These are phyloP conservation scores for Yamadazyma membranifaciens DNA, from an alignment of 1,139 yeast genomes.

Conservation along the genomic window DNA sequence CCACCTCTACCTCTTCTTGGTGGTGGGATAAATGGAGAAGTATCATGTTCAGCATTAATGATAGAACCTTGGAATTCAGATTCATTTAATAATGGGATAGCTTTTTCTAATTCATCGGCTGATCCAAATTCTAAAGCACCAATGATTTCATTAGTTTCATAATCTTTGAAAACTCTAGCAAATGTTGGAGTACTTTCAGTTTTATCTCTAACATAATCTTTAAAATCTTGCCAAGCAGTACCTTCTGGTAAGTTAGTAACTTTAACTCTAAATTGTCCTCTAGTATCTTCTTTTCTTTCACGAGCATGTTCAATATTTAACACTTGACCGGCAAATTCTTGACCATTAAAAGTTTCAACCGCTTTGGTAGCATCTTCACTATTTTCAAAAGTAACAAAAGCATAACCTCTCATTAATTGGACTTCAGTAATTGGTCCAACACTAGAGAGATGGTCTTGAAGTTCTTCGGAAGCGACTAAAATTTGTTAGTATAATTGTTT, in stretches of 20 bases:
- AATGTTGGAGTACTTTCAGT: constrained; percentile 64
- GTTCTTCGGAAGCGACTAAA: constrained; percentile 50
- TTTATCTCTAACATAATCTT: constrained; percentile 74
- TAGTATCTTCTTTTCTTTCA: constrained; percentile 55
- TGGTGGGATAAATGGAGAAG: constrained; percentile 72
- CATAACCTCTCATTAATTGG: constrained; percentile 72
- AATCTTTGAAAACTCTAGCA: constrained; percentile 67
- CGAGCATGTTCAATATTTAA: constrained; percentile 69
- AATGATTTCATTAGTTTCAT: constrained; percentile 58
- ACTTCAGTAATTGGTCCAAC: constrained; percentile 67
- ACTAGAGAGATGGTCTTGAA: constrained; percentile 64
- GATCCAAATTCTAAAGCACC: constrained; percentile 78
- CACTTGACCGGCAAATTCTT: constrained; percentile 60
- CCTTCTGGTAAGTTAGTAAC: constrained; percentile 70
- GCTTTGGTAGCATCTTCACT: constrained; percentile 68
- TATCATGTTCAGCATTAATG: constrained; percentile 74
- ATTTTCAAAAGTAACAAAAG: constrained; percentile 68
- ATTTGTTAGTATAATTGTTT: constrained; percentile 14
- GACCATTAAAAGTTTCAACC: constrained; percentile 57
- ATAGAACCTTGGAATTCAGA: constrained; percentile 67
- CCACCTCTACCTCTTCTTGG: constrained; percentile 53
- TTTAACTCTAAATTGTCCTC: constrained; percentile 72
- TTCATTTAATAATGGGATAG: constrained; percentile 68
- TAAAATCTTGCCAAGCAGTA: constrained; percentile 82
- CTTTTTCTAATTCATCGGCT: constrained; percentile 70